phyloP scores from a whole-genome alignment of 345 rosid species.

The Microthlaspi erraticum region DNA sequence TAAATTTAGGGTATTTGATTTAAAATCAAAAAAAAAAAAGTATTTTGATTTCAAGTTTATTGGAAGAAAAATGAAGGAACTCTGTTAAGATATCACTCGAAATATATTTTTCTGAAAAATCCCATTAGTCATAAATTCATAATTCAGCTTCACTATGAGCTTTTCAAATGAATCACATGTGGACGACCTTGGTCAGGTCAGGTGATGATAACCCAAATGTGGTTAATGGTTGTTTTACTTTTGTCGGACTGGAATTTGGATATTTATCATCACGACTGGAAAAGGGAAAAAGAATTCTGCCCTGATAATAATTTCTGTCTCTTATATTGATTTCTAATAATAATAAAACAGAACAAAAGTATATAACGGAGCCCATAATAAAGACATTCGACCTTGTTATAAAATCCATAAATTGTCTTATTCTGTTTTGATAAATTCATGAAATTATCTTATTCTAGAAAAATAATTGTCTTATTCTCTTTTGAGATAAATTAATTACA shows the following conservation, averaged over 20 bases:
- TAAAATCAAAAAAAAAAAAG: too few species aligned
- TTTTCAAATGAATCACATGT: constrained; percentile 1
- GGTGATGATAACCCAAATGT: neutral
- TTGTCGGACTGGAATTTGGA: constrained; percentile 8
- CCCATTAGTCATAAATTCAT: neutral
- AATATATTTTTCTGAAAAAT: neutral
- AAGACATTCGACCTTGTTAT: neutral
- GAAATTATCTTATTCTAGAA: neutral
- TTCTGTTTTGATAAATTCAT: neutral
- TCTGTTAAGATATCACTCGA: too few species aligned
- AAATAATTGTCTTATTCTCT: too few species aligned
- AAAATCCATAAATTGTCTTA: constrained; percentile 5
- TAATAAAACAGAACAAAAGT: constrained; percentile 3
- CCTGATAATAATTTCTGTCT: neutral
- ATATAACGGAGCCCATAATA: neutral
- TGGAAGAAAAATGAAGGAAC: too few species aligned
- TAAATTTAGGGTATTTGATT: too few species aligned
- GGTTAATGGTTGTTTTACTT: constrained; percentile 1
- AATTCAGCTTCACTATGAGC: constrained; percentile 4
- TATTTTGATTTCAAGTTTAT: too few species aligned
- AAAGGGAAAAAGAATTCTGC: neutral
- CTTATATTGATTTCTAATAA: neutral
- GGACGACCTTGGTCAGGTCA: neutral
- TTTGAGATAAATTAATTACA: neutral
- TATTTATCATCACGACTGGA: neutral